Evolutionary conservation across 805 yeast genomes (phyloP), one percentile per base, ranked within the genome.

Genomic region (Cyberlindnera euphorbiiphila): DNA sequence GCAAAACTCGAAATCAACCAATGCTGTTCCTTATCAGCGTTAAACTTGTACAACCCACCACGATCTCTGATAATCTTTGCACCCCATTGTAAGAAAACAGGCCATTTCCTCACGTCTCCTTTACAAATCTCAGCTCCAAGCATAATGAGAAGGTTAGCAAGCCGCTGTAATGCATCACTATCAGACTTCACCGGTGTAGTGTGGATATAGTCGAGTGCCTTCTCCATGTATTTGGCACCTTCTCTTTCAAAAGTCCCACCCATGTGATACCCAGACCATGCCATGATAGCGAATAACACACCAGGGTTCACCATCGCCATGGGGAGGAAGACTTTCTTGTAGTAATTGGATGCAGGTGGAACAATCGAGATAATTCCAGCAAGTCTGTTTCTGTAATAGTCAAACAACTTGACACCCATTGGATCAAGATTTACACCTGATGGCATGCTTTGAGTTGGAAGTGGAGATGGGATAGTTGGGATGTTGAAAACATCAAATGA

Each of bases 91-190:
- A 85, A 63, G 50, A 80, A 75, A 19, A 73, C 66, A 3, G 81
- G 72, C 95, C 95, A 85, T 52, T 78, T 75, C 25, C 69, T 69
- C 24, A 83, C 86, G 56, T 85, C 94, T 7, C 95, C 95, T 46
- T 78, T 72, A 60, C 91, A 85, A 36, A 85, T 82, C 53, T 84
- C 88, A 1, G 85, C 89, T n/a, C 83, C 86, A 47, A 84, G 74
- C 34, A 85, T 65, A 35, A 85, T 74, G 44, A 85, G 60, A 36
- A 81, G 64, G 13, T 81, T 74, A 1, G 94, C 89, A 30, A 85
- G 55, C 42, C 80, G 70, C 45, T 49, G 62, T 35, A 58, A 42
- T 41, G 50, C 46, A 9, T 53, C 54, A 14, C 43, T 31, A 23
- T 56, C 56, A 3, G 45, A 39, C 25, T 32, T 38, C n/a, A 45